These are phyloP conservation scores for Hypoxylon lienhwacheense DNA, from an alignment of 495 filamentous ascomycete genomes.

Conservation along the genomic window DNA sequence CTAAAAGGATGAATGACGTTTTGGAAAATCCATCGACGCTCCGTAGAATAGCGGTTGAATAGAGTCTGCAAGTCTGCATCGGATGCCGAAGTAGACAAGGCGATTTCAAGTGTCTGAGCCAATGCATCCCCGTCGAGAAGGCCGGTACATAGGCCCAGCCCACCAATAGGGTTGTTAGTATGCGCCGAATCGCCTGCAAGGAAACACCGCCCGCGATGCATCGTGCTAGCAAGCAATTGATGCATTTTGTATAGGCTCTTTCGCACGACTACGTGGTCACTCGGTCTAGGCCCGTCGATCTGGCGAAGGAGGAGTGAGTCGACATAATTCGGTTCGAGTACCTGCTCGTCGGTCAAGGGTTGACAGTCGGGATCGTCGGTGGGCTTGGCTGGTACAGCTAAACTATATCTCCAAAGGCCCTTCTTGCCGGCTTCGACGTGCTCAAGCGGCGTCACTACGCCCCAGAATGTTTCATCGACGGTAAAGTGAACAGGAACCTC, in stretches of 20 bases:
- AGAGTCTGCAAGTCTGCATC: neutral
- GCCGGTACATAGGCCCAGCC: slow-evolving; percentile 10
- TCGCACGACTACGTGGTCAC: slow-evolving; percentile 5
- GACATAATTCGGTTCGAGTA: slow-evolving; percentile 9
- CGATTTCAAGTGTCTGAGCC: slow-evolving; percentile 6
- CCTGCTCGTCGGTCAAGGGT: slow-evolving; percentile 6
- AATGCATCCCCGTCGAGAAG: slow-evolving; percentile 13
- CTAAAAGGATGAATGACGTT: slow-evolving; percentile 17
- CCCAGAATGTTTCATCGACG: slow-evolving; percentile 12
- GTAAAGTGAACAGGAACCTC: slow-evolving; percentile 14
- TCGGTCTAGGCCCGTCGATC: slow-evolving; percentile 13
- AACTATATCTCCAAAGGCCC: slow-evolving; percentile 14
- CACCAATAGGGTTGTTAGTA: slow-evolving; percentile 15
- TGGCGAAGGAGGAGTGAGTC: slow-evolving; percentile 12
- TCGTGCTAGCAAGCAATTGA: slow-evolving; percentile 13
- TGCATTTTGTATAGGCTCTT: slow-evolving; percentile 22
- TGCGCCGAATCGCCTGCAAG: slow-evolving; percentile 16
- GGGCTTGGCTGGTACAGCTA: slow-evolving; percentile 9
- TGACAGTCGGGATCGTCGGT: neutral
- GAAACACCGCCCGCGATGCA: slow-evolving; percentile 16
- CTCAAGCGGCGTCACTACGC: slow-evolving; percentile 6
- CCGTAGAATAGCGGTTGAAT: slow-evolving; percentile 10
- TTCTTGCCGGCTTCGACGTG: slow-evolving; percentile 8
- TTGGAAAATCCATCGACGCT: slow-evolving; percentile 12
- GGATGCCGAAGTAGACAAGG: neutral